These are phyloP conservation scores for Talaromyces adpressus DNA, from an alignment of 495 filamentous ascomycete species.

Conservation along the genomic window DNA sequence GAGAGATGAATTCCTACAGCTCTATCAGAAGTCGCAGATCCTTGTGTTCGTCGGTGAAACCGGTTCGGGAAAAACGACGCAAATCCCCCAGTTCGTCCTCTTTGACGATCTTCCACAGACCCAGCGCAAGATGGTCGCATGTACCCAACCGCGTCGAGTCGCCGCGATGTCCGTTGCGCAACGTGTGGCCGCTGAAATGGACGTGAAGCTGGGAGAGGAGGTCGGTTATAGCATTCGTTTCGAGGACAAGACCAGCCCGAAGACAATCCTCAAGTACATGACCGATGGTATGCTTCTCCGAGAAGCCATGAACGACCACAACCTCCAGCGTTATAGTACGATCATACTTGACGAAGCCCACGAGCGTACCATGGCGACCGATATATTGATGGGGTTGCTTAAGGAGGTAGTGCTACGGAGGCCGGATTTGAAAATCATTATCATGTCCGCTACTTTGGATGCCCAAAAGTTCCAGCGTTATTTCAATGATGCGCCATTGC, in stretches of 20 bases:
- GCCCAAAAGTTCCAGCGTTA: conserved; percentile 98
- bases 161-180: conserved; percentile 99
- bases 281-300: conserved; percentile 98
- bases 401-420: conserved; percentile 76
- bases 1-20: conserved; percentile 84
- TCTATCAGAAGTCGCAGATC: conserved; percentile 90
- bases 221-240: conserved; percentile 99
- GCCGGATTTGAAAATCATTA: conserved; percentile 88
- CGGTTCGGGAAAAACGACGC: conserved; percentile 97
- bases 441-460: conserved; percentile 98
- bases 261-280: conserved; percentile 98
- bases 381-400: conserved; percentile 91
- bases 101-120: conserved; percentile 92
- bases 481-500: conserved; percentile 87
- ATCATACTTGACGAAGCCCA: conserved; percentile 99
- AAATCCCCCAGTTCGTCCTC: conserved; percentile 96
- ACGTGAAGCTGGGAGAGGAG: conserved; percentile 87
- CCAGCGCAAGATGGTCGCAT: conserved; percentile 82
- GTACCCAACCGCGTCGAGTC: conserved; percentile 96
- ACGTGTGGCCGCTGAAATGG: conserved; percentile 95
- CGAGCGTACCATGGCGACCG: conserved; percentile 90
- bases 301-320: conserved; percentile 96
- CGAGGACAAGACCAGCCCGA: conserved; percentile 86
- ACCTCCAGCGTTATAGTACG: conserved; percentile 85
- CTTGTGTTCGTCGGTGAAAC: conserved; percentile 99